These are phyloP conservation scores for Cladosporium sp. DNA, from an alignment of 2,329 filamentous ascomycete genomes.

Conservation along the genomic window DNA sequence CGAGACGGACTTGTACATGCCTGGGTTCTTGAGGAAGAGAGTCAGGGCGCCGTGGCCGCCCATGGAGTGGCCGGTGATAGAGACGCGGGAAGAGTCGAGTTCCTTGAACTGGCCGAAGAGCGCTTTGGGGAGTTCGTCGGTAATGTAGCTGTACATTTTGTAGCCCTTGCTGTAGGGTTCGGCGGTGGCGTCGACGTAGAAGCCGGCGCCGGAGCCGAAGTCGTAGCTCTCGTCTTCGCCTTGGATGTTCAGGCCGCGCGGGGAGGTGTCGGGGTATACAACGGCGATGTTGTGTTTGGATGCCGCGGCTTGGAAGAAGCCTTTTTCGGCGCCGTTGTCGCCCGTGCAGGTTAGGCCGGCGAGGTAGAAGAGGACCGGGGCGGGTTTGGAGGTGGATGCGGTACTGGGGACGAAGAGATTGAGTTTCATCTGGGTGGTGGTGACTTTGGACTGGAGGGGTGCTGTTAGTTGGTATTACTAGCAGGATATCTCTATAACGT, in stretches of 20 bases:
- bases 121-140: conserved; percentile 74
- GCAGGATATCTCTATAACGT: neutral
- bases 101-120: conserved; percentile 67
- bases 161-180: conserved; percentile 73
- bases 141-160: conserved; percentile 92
- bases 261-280: conserved; percentile 91
- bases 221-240: conserved; percentile 87
- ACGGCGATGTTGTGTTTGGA: conserved; percentile 80
- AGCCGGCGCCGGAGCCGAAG: conserved; percentile 86
- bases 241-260: conserved; percentile 70
- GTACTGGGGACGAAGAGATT: conserved; percentile 85
- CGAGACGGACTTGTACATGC: conserved; percentile 80
- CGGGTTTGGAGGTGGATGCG: conserved; percentile 56
- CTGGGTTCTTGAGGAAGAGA: conserved; percentile 85
- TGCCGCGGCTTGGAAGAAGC: conserved; percentile 86
- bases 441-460: conserved; percentile 57
- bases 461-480: neutral
- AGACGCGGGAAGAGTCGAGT: conserved; percentile 66
- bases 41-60: conserved; percentile 93
- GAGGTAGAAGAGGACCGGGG: conserved; percentile 87
- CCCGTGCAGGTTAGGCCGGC: conserved; percentile 93
- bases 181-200: conserved; percentile 84
- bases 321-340: conserved; percentile 71
- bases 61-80: conserved; percentile 94
- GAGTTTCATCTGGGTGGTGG: conserved; percentile 83